Percentiles rank a stretch among this genome's conserved stretches.
Conservation (phyloP, 2,329 filamentous ascomycete genomes). For the Gremmenia infestans region DNA sequence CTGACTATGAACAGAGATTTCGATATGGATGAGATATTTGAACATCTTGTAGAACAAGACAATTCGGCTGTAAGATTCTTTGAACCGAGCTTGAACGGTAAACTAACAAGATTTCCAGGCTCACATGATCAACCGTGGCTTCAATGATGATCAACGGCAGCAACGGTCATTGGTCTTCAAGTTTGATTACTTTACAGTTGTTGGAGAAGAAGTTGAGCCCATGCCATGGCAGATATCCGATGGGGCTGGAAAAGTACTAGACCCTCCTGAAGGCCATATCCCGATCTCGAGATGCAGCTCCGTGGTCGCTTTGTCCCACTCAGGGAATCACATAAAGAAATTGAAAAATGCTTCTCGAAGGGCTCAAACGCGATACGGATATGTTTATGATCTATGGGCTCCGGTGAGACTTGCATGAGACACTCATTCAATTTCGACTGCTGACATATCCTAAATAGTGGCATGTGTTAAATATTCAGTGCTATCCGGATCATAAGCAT, state of each 20-base stretch:
- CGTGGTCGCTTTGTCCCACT: constrained; percentile 52
- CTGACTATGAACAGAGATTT: constrained; percentile 52
- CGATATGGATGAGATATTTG: constrained; percentile 57
- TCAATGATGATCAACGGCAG: constrained; percentile 36
- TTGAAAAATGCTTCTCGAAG: constrained; percentile 46
- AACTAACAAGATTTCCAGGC: constrained; percentile 24
- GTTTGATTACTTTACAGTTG: constrained; percentile 61
- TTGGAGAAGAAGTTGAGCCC: constrained; percentile 50
- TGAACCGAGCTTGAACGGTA: background rate
- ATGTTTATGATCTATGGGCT: constrained; percentile 53
- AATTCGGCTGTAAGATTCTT: constrained; percentile 35
- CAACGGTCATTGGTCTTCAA: constrained; percentile 57
- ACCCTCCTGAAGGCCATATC: constrained; percentile 45
- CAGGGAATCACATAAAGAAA: constrained; percentile 45
- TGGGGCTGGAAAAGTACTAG: constrained; percentile 28
- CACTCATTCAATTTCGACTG: background rate
- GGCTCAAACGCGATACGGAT: constrained; percentile 44
- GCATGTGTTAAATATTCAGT: constrained; percentile 55
- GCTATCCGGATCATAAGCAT: constrained; percentile 54
- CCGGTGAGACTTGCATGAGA: constrained; percentile 29
- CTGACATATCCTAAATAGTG: constrained; percentile 31
- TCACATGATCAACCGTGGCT: constrained; percentile 16
- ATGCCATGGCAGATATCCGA: constrained; percentile 57
- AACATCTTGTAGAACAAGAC: constrained; percentile 47
- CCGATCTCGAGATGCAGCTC: constrained; percentile 56